These are phyloP conservation scores for Mucuna pruriens DNA, from an alignment of 306 rosid species.

Conservation along the genomic window DNA sequence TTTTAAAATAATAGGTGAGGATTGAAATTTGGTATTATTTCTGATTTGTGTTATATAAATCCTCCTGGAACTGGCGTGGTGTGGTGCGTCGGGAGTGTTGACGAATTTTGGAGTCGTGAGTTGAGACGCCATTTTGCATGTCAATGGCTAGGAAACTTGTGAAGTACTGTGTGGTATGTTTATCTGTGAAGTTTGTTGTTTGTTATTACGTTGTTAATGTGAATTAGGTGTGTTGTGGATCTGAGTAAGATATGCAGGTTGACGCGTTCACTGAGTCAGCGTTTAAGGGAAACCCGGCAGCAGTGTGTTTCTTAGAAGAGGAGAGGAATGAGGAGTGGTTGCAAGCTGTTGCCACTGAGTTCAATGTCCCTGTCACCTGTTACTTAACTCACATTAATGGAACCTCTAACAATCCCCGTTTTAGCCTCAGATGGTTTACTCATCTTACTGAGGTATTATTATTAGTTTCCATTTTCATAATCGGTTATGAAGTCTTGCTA, in stretches of 20 bases:
- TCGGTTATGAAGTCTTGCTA: too few relatives aligned
- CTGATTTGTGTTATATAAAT: too few relatives aligned
- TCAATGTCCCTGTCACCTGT: slow-evolving; percentile 57
- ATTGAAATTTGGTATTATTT: too few relatives aligned
- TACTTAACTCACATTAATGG: slow-evolving; percentile 48
- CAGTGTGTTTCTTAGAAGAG: slow-evolving; percentile 68
- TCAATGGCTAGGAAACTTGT: slow-evolving; percentile 15
- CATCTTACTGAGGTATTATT: slow-evolving; percentile 65
- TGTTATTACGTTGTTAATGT: background rate
- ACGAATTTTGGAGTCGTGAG: background rate
- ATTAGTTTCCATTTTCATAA: too few relatives aligned
- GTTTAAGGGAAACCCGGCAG: slow-evolving; percentile 71
- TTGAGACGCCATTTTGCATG: background rate
- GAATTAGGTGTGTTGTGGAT: background rate
- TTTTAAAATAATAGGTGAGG: too few relatives aligned
- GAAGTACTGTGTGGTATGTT: slow-evolving; percentile 25
- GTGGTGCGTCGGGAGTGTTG: background rate
- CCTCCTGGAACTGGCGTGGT: too few relatives aligned
- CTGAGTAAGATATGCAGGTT: slow-evolving; percentile 47
- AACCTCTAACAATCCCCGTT: slow-evolving; percentile 49
- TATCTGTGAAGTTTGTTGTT: background rate
- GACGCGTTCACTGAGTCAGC: slow-evolving; percentile 73
- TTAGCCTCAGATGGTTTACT: slow-evolving; percentile 82
- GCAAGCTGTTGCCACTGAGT: slow-evolving; percentile 64
- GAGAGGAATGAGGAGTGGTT: slow-evolving; percentile 63